phyloP scores from a whole-genome alignment of 2,329 filamentous ascomycete genomes.

The Stemphylium beticola region DNA sequence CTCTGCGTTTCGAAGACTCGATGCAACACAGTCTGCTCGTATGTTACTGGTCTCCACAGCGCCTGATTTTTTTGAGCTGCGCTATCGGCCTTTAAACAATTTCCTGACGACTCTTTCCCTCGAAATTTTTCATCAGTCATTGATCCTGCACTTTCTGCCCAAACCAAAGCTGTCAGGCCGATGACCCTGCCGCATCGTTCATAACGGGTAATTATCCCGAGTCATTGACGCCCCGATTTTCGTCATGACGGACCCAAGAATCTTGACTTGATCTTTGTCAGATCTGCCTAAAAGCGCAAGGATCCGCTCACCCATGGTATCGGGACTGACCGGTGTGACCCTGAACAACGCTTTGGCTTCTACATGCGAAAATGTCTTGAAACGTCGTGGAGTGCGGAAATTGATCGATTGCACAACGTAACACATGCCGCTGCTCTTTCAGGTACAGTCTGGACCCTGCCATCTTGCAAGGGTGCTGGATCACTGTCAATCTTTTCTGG shows the following conservation, averaged over 20 bases:
- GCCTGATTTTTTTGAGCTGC: not conserved
- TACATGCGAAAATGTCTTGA: constrained; percentile 26
- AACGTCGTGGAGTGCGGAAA: constrained; percentile 19
- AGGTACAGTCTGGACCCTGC: constrained; percentile 3
- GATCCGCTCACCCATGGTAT: constrained; percentile 18
- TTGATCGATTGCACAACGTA: constrained; percentile 21
- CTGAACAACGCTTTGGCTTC: constrained; percentile 10
- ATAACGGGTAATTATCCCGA: not conserved
- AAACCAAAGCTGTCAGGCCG: not conserved
- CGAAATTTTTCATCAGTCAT: not conserved
- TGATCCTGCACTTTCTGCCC: not conserved
- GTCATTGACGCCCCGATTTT: not conserved
- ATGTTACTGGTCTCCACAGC: too few species aligned
- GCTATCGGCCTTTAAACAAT: not conserved
- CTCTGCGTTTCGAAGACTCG: too few species aligned
- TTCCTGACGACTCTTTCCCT: too few species aligned
- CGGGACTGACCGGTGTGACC: constrained; percentile 19
- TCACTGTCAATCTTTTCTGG: not conserved
- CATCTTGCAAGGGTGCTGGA: not conserved
- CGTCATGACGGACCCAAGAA: constrained; percentile 20
- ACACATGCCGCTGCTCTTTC: constrained; percentile 25
- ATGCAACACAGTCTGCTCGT: not conserved
- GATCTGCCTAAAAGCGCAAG: constrained; percentile 19
- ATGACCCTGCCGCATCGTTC: not conserved
- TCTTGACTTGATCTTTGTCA: constrained; percentile 14